phyloP scores from a whole-genome alignment of 371 early-diverging fungal species.

The Haplosporangium sp. region DNA sequence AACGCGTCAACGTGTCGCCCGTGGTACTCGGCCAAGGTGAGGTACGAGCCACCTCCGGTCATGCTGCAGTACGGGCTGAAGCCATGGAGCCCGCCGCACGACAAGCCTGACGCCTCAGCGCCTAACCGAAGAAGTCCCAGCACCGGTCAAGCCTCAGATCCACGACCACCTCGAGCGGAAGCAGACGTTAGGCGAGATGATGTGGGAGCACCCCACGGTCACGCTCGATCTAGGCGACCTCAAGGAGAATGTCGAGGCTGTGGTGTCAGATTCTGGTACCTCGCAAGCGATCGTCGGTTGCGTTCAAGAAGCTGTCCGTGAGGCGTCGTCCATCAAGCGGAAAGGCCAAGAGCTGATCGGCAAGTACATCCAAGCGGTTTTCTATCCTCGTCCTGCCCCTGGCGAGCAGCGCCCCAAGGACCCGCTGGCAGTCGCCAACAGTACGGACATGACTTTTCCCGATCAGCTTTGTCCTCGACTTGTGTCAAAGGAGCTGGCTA shows the following conservation, averaged over 20 bases:
- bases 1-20: conserved; percentile 9
- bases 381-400: conserved; percentile 8
- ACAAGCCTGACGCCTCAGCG: conserved; percentile 6
- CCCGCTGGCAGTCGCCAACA: neutral
- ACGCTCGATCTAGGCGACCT: conserved; percentile 7
- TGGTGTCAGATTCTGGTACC: neutral
- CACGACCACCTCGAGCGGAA: conserved; percentile 11
- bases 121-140: conserved; percentile 1
- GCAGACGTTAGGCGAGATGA: conserved; percentile 8
- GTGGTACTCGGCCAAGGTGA: conserved; percentile 7
- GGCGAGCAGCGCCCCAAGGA: conserved; percentile 1
- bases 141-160: conserved; percentile 9
- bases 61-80: conserved; percentile 10
- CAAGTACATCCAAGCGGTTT: conserved; percentile 9
- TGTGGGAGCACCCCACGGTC: conserved; percentile 20
- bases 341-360: conserved; percentile 18
- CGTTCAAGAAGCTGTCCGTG: conserved; percentile 14
- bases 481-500: conserved; percentile 8
- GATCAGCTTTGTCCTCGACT: conserved; percentile 11
- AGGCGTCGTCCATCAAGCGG: conserved; percentile 10
- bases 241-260: conserved; percentile 1
- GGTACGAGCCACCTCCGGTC: conserved; percentile 11
- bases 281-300: conserved; percentile 1
- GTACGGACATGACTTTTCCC: neutral
- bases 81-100: conserved; percentile 9